Conservation (phyloP, 345 rosid genomes). For the Eucalyptus polybractea region DNA sequence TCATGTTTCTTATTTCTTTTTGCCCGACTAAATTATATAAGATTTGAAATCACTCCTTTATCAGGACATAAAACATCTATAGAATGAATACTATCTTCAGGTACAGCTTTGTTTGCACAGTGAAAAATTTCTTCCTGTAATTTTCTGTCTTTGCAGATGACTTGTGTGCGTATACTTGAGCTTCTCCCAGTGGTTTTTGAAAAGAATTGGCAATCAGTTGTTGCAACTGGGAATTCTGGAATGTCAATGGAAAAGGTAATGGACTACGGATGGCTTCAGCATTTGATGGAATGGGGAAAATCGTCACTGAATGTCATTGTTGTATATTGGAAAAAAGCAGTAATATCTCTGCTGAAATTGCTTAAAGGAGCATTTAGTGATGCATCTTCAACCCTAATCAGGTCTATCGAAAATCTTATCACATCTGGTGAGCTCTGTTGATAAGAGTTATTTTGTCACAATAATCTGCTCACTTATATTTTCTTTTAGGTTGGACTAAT, state of each 20-base stretch:
- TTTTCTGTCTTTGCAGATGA: conserved; percentile 52
- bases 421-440: conserved; percentile 43
- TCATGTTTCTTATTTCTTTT: background rate
- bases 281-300: conserved; percentile 87
- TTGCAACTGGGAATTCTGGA: conserved; percentile 16
- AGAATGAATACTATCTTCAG: background rate
- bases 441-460: background rate
- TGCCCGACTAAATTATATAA: background rate
- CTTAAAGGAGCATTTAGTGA: conserved; percentile 32
- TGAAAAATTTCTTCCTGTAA: background rate
- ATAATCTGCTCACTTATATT: background rate
- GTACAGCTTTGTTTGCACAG: background rate
- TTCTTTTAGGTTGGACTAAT: background rate
- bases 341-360: conserved; percentile 39
- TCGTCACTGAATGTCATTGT: conserved; percentile 74
- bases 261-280: conserved; percentile 75
- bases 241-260: conserved; percentile 11
- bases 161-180: conserved; percentile 87
- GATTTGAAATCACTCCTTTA: background rate
- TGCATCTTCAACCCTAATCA: conserved; percentile 15
- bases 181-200: conserved; percentile 64
- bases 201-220: conserved; percentile 27
- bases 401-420: conserved; percentile 44
- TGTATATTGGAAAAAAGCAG: conserved; percentile 79
- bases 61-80: background rate